Conservation (phyloP, 2,329 filamentous ascomycete genomes). For the Paracorniculantispora psalliotae region DNA sequence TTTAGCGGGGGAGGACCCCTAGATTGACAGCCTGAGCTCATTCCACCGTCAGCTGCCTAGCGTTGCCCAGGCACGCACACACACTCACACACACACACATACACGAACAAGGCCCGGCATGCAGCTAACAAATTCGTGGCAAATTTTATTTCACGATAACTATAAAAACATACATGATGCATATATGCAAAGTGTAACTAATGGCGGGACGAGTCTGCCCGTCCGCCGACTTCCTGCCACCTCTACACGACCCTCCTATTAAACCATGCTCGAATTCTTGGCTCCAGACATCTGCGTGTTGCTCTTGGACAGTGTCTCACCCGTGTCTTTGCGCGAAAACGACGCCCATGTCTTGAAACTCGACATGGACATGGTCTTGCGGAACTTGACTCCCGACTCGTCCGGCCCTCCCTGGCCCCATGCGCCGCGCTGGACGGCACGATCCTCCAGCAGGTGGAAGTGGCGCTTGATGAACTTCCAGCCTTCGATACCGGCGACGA, state of each 20-base stretch:
- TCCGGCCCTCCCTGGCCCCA: conserved; percentile 51
- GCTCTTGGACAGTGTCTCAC: conserved; percentile 26
- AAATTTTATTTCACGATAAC: not conserved
- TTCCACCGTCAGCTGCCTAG: not conserved
- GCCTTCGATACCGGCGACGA: conserved; percentile 61
- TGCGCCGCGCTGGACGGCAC: conserved; percentile 42
- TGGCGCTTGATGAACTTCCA: conserved; percentile 68
- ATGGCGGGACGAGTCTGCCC: not conserved
- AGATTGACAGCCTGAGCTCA: not conserved
- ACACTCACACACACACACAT: not conserved
- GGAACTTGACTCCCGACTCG: conserved; percentile 39
- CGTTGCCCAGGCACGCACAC: too few relatives aligned
- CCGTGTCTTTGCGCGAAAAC: conserved; percentile 37
- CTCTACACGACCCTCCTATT: not conserved
- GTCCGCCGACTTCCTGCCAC: too few relatives aligned
- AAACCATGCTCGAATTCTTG: conserved; percentile 10
- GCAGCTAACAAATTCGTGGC: not conserved
- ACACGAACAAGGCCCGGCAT: not conserved
- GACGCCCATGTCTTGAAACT: conserved; percentile 46
- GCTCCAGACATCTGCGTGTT: conserved; percentile 1
- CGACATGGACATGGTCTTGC: conserved; percentile 46
- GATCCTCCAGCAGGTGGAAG: conserved; percentile 47
- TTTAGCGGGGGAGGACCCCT: conserved; percentile 3
- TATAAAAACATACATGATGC: not conserved
- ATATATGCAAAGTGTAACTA: not conserved